Conservation (phyloP, 805 yeast species). For the Wickerhamiella kurtzmanii region DNA sequence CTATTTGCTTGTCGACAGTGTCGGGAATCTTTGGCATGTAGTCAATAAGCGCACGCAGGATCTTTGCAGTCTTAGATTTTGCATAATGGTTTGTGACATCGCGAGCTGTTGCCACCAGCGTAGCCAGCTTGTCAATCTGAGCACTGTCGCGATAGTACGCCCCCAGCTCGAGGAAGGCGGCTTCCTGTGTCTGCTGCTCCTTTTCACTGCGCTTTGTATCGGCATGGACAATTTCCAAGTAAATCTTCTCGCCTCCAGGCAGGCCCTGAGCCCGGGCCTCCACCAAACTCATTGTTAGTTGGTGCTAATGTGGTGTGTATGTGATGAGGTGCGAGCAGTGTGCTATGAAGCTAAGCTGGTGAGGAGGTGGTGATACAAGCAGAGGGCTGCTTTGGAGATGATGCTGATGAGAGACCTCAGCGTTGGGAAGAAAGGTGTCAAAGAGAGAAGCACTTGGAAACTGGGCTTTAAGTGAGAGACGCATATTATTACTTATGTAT, state of each 20-base stretch:
- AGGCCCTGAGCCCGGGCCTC: conserved; percentile 16
- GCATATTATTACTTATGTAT: too few species aligned
- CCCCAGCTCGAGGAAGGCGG: conserved; percentile 65
- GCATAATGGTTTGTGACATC: conserved; percentile 66
- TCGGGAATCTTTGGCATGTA: conserved; percentile 48
- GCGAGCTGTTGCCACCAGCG: conserved; percentile 56
- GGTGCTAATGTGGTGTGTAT: neutral
- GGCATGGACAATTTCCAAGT: conserved; percentile 12
- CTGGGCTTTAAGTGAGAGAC: neutral
- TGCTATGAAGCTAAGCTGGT: too few species aligned
- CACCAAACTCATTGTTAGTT: conserved; percentile 23
- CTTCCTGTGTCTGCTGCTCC: conserved; percentile 44
- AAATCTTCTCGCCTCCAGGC: conserved; percentile 14
- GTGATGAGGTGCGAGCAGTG: too few species aligned
- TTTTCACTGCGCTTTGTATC: conserved; percentile 28
- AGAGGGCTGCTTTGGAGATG: too few species aligned
- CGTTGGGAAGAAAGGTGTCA: too few species aligned
- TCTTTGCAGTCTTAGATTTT: conserved; percentile 88
- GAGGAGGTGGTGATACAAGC: too few species aligned
- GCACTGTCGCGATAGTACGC: conserved; percentile 41
- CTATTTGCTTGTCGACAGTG: conserved; percentile 54
- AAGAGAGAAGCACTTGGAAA: too few species aligned
- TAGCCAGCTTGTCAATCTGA: conserved; percentile 36
- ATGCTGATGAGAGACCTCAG: neutral
- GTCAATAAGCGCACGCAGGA: conserved; percentile 70